phyloP scores from a whole-genome alignment of 2,329 filamentous ascomycete genomes.

The Cladosporium colombiae region DNA sequence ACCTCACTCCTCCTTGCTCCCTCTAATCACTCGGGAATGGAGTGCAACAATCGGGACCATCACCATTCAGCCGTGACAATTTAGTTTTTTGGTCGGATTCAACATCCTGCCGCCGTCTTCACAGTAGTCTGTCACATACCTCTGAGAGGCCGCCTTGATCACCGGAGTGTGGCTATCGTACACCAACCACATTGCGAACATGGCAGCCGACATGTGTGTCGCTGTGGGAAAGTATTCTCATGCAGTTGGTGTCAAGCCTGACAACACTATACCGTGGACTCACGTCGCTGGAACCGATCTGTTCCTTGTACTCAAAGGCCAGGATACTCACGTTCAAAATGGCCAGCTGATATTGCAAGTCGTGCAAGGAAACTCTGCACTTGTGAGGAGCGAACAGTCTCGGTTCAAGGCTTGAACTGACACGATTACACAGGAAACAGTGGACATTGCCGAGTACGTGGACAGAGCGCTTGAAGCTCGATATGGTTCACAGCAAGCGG shows the following conservation, averaged over 20 bases:
- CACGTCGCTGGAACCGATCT: constrained; percentile 37
- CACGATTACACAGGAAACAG: constrained; percentile 30
- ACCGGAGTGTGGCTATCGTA: not conserved
- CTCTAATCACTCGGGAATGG: not conserved
- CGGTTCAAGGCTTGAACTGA: constrained; percentile 6
- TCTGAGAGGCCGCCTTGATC: not conserved
- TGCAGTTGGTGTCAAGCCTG: constrained; percentile 36
- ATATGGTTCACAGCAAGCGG: constrained; percentile 25
- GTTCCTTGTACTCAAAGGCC: constrained; percentile 27
- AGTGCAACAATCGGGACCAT: not conserved
- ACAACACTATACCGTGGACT: constrained; percentile 39
- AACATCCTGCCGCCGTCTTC: constrained; percentile 3
- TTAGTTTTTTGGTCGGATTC: not conserved
- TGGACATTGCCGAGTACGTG: constrained; percentile 34
- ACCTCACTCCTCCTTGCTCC: constrained; percentile 1
- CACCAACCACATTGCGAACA: not conserved
- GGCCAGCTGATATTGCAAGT: constrained; percentile 40
- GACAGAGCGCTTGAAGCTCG: constrained; percentile 27
- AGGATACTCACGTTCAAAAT: constrained; percentile 21
- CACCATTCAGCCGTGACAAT: not conserved
- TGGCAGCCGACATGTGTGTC: constrained; percentile 33
- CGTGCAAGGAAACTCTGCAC: constrained; percentile 42
- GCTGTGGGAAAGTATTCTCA: constrained; percentile 35
- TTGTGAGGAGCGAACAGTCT: constrained; percentile 36
- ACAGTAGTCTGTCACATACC: not conserved